phyloP scores from a whole-genome alignment of 108 stramenopile genomes.

The Thalassiosira profunda region DNA sequence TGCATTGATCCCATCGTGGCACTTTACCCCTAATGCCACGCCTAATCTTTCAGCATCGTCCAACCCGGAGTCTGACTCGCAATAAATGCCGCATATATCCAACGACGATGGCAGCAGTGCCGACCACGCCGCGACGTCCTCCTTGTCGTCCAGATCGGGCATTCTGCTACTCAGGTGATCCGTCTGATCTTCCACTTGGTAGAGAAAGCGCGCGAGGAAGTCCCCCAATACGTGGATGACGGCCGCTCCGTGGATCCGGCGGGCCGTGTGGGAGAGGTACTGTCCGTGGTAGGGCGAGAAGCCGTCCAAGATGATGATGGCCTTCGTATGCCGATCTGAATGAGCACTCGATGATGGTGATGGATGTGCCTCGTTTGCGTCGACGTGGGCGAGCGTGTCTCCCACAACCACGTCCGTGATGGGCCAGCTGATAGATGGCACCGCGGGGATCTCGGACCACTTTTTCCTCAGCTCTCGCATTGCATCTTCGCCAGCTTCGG shows the following conservation, averaged over 20 bases:
- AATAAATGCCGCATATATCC: slow-evolving; percentile 70
- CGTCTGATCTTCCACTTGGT: slow-evolving; percentile 46
- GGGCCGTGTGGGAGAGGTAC: slow-evolving; percentile 62
- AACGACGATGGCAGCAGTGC: slow-evolving; percentile 23
- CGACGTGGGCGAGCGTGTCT: slow-evolving; percentile 11
- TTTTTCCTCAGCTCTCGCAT: slow-evolving; percentile 32
- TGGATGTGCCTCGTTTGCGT: neutral
- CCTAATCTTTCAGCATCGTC: slow-evolving; percentile 80
- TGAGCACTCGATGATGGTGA: neutral
- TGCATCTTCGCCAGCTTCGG: neutral
- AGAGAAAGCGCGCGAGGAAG: slow-evolving; percentile 68
- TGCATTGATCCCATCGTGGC: slow-evolving; percentile 64
- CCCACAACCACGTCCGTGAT: slow-evolving; percentile 7
- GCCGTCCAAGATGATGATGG: slow-evolving; percentile 75
- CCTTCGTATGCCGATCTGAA: slow-evolving; percentile 20
- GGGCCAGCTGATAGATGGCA: slow-evolving; percentile 42
- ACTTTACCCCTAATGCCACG: slow-evolving; percentile 44
- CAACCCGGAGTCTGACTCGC: slow-evolving; percentile 84
- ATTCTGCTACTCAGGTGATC: slow-evolving; percentile 50
- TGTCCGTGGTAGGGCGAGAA: slow-evolving; percentile 83
- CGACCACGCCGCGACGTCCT: slow-evolving; percentile 54
- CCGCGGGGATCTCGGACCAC: slow-evolving; percentile 34
- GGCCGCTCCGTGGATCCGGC: slow-evolving; percentile 59
- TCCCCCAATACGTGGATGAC: slow-evolving; percentile 66
- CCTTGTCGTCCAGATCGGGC: slow-evolving; percentile 44